These are phyloP conservation scores for Colletotrichum musae DNA, from an alignment of 2,329 filamentous ascomycete genomes.

Conservation along the genomic window DNA sequence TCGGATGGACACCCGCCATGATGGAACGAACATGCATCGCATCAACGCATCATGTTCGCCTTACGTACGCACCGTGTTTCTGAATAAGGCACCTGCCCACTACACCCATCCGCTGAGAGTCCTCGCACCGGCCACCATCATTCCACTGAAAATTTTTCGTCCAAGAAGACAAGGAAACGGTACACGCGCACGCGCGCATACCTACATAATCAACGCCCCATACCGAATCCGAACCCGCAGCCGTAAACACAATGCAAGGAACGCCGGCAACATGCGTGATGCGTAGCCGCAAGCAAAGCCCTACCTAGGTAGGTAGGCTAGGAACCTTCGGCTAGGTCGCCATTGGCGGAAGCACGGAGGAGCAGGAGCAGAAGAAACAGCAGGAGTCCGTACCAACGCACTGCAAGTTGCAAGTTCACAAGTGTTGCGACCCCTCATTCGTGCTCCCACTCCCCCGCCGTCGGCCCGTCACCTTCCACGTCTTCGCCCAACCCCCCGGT, in stretches of 20 bases:
- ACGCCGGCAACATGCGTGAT: conserved; percentile 10
- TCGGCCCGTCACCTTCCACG: not conserved
- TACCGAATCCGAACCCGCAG: not conserved
- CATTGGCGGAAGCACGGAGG: too few species aligned
- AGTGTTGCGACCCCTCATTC: conserved; percentile 21
- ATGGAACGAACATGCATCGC: conserved; percentile 35
- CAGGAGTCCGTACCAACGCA: too few species aligned
- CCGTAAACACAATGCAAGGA: conserved; percentile 38
- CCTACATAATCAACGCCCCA: too few species aligned
- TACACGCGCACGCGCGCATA: too few species aligned
- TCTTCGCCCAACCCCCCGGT: conserved; percentile 18
- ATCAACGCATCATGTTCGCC: conserved; percentile 20
- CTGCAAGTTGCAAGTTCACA: too few species aligned
- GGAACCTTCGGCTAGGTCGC: too few species aligned
- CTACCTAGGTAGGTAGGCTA: too few species aligned
- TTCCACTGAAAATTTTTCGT: too few species aligned
- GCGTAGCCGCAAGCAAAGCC: not conserved
- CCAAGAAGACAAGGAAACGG: too few species aligned
- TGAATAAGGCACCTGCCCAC: conserved; percentile 28
- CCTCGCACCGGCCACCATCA: too few species aligned
- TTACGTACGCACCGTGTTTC: conserved; percentile 37
- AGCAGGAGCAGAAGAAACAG: too few species aligned
- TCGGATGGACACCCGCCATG: conserved; percentile 18
- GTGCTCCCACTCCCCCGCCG: conserved; percentile 19
- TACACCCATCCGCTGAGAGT: not conserved